Base-by-base conservation (phyloP, 176 grass and related monocot genomes). In the Bromus sterilis region DNA sequence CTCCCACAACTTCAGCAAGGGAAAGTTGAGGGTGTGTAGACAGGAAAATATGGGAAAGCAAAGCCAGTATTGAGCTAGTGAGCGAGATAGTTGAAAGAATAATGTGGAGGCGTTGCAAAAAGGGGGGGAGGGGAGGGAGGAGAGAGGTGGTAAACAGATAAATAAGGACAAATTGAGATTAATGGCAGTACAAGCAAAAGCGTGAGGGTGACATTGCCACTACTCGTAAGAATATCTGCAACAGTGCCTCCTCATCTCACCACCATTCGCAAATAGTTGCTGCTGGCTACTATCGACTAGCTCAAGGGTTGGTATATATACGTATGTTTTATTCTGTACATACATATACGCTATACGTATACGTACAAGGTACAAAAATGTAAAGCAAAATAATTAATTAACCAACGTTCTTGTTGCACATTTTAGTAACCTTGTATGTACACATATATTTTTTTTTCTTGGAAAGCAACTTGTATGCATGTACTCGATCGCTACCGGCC, bases 171-270 rank as follows among this genome's bases (percentile, higher is more conserved):
- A 86, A 86, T 66, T 40, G 88, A 13, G 88, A 86, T 86, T 90
- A 86, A 90, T 90, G 74, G 79, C 74, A 83, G 83, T 90, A 90
- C 88, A 90, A 79, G 88, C 36, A 86, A 86, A 90, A 86, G 83
- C 82, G 79, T 90, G 88, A 90, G 88, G 74, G 83, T 67, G 88
- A 90, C 88, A 86, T 79, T 82, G 88, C 79, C 88, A 90, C 88
- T 82, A 86, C 88, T 86, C 88, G 66, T 81, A 79, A 75, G 88
- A 90, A 90, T 83, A 90, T 90, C 88, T 79, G 79, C 66, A 68
- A 86, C 88, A 83, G 88, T 90, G 48, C 58, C 59, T 44, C 67
- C 78, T 82, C 74, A 61, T 59, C 73, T 83, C 88, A 66, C 83
- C 74, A 13, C 74, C 75, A 66, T 78, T 79, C 74, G 20, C 79